Base-by-base conservation (phyloP, 306 rosid genomes). In the Quercus alba region DNA sequence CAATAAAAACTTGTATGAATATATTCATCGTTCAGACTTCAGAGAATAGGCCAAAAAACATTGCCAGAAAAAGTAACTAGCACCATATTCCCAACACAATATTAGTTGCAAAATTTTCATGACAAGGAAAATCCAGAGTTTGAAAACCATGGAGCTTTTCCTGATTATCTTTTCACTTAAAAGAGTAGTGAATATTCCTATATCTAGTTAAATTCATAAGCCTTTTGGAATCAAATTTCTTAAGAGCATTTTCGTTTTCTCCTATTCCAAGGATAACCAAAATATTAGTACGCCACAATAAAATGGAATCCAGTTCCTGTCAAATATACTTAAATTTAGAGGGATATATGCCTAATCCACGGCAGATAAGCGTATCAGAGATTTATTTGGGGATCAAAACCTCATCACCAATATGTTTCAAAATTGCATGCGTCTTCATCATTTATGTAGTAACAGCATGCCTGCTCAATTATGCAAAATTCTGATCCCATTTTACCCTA, bases 241-340 rank as follows among this genome's bases (percentile, higher is more conserved):
- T 19, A 35, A 71, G 25, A 75, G 80, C 64, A 80, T 44, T 58
- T 76, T 70, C 4, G 56, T 25, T 11, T 46, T 51, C 68, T 15
- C 19, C 59, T 57, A 78, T 78, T 82, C 84, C 77, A 56, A 35
- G 61, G 74, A 73, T 59, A 59, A 58, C 74, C 77, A 55, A 69
- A 80, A 76, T 55, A 74, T 58, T 52, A 77, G 80, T 67, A 15
- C 15, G 11, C 78, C 67, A 51, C 74, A 62, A 68, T 74, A 72
- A 51, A 56, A 64, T 38, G 78, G 93, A 89, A 89, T 84, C 86
- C 17, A 73, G 83, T 81, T 90, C 88, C 62, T 66, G 86, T 66
- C 76, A 52, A 78, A 68, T 68, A 77, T 75, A 77, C 82, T 33
- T 77, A 59, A 35, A 55, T 74, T 62, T 75, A 63, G 61, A 49